Percentiles rank a stretch among this genome's conserved stretches.
phyloP scores from a whole-genome alignment of 2,329 filamentous ascomycete genomes.

The Calonectria pseudoreteaudii region DNA sequence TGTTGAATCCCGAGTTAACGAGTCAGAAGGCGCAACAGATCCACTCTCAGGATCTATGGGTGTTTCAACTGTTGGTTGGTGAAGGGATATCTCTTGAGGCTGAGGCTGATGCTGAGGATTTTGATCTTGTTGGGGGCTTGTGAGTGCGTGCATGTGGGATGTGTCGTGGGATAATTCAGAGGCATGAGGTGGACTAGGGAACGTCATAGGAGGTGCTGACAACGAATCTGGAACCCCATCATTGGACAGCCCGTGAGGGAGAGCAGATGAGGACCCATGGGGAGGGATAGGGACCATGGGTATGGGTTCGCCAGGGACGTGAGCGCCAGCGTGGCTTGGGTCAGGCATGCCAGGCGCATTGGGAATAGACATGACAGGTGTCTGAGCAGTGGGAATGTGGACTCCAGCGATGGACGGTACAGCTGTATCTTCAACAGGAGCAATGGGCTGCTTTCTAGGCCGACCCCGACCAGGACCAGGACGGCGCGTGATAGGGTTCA shows the following conservation, averaged over 20 bases:
- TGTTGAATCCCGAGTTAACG: constrained; percentile 16
- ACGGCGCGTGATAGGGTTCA: constrained; percentile 70
- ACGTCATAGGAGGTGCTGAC: constrained; percentile 22
- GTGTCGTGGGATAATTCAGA: constrained; percentile 30
- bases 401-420: background rate
- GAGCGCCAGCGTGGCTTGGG: constrained; percentile 2
- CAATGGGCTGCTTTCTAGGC: constrained; percentile 59
- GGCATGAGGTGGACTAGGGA: constrained; percentile 35
- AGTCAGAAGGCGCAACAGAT: constrained; percentile 19
- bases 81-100: constrained; percentile 18
- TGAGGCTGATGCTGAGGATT: constrained; percentile 24
- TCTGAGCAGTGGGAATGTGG: background rate
- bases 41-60: constrained; percentile 16
- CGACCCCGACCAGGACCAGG: constrained; percentile 69
- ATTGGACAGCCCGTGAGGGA: background rate
- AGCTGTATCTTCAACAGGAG: constrained; percentile 14
- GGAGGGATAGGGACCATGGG: constrained; percentile 10
- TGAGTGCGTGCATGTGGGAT: constrained; percentile 38
- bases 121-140: constrained; percentile 27
- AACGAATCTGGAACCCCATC: background rate
- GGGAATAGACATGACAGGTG: background rate
- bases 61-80: background rate
- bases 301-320: background rate
- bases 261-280: background rate
- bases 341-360: background rate